Percentiles rank a stretch among this genome's conserved stretches.
Conservation (phyloP, 2,329 filamentous ascomycete species). For the Pseudohalonectria lignicola region DNA sequence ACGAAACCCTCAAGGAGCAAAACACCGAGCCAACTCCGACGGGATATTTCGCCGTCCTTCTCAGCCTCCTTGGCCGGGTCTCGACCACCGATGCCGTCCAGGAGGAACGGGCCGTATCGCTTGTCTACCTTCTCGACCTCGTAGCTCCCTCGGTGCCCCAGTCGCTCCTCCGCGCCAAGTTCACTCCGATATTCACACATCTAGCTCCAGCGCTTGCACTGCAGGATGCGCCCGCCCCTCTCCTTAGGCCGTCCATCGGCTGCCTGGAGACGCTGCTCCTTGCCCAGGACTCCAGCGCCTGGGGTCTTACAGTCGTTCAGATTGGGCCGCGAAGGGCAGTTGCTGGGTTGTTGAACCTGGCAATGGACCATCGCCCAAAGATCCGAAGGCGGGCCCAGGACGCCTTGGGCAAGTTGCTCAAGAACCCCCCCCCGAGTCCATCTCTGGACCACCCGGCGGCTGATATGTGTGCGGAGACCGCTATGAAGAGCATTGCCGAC, state of each 20-base stretch:
- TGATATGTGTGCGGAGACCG: slow-evolving; percentile 91
- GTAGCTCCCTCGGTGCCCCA: slow-evolving; percentile 77
- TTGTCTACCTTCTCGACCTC: slow-evolving; percentile 91
- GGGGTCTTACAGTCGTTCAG: slow-evolving; percentile 75
- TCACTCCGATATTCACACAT: slow-evolving; percentile 80
- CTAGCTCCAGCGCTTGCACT: slow-evolving; percentile 76
- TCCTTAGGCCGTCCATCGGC: slow-evolving; percentile 80
- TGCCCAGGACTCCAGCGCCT: slow-evolving; percentile 77
- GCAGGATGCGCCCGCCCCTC: slow-evolving; percentile 72
- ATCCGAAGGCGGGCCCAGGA: slow-evolving; percentile 90
- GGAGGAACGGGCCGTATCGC: slow-evolving; percentile 72
- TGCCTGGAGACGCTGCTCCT: slow-evolving; percentile 85
- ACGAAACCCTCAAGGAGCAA: slow-evolving; percentile 84
- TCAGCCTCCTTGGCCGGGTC: slow-evolving; percentile 76
- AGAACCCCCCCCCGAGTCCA: slow-evolving; percentile 79
- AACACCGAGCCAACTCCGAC: slow-evolving; percentile 75
- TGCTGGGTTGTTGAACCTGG: slow-evolving; percentile 72
- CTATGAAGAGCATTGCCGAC: slow-evolving; percentile 68
- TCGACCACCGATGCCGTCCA: slow-evolving; percentile 59
- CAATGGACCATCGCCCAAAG: slow-evolving; percentile 82
- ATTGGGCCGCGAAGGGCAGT: slow-evolving; percentile 80
- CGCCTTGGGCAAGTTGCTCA: slow-evolving; percentile 71
- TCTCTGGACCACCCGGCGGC: slow-evolving; percentile 89
- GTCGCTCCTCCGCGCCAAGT: slow-evolving; percentile 84
- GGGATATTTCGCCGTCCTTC: slow-evolving; percentile 89